Evolutionary conservation across 306 rosid genomes (phyloP).

Genomic region (Canavalia ensiformis): DNA sequence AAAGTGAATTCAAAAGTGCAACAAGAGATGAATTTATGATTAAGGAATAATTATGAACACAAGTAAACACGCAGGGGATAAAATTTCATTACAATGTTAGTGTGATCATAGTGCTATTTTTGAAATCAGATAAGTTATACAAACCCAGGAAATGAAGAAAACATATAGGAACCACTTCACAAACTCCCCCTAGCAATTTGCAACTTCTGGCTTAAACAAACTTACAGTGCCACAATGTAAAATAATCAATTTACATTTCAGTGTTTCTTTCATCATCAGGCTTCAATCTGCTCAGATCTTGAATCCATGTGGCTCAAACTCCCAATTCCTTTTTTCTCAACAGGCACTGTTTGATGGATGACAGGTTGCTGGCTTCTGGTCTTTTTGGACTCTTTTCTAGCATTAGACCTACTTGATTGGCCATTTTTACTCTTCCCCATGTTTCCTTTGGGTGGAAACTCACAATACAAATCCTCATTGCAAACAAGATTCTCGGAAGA

Average conservation of each 20-base stretch:
- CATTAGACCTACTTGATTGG: constrained; percentile 58
- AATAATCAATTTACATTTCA: constrained; percentile 51
- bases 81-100: constrained; percentile 54
- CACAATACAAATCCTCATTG: constrained; percentile 50
- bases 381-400: constrained; percentile 56
- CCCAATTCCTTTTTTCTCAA: constrained; percentile 65
- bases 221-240: constrained; percentile 47
- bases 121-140: constrained; percentile 56
- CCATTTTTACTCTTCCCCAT: constrained; percentile 55
- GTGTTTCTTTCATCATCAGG: constrained; percentile 70
- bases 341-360: constrained; percentile 42
- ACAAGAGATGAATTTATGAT: constrained; percentile 29
- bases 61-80: constrained; percentile 48
- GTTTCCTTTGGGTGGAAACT: constrained; percentile 52
- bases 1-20: background rate
- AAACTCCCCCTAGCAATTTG: constrained; percentile 50
- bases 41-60: constrained; percentile 43
- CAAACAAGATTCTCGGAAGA: constrained; percentile 52
- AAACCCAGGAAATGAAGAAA: constrained; percentile 44
- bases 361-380: constrained; percentile 51
- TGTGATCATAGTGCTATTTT: constrained; percentile 45
- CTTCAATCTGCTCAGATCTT: constrained; percentile 66
- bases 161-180: constrained; percentile 53
- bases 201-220: constrained; percentile 53
- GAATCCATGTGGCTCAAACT: constrained; percentile 61